A percentile compares a stretch with the other conserved stretches of the same genome.
These are phyloP conservation scores for Xylaria bambusicola DNA, from an alignment of 495 filamentous ascomycete genomes.

Conservation along the genomic window DNA sequence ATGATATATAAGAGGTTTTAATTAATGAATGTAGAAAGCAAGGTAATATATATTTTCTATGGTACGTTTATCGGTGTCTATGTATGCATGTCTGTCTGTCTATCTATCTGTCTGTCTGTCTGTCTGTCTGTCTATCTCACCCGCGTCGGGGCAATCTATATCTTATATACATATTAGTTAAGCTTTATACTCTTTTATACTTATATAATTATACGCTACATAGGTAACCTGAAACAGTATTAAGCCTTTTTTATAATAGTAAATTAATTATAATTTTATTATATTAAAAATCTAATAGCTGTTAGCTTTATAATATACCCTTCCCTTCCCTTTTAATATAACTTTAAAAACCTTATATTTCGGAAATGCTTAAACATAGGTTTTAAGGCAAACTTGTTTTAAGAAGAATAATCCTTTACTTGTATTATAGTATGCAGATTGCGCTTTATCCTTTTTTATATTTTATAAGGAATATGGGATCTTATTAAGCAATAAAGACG, in stretches of 20 bases:
- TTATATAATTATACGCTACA: neutral
- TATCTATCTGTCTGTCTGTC: too few relatives aligned
- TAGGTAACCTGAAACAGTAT: neutral
- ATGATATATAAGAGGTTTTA: too few relatives aligned
- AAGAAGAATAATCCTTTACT: neutral
- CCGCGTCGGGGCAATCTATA: too few relatives aligned
- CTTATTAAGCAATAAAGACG: slow-evolving; percentile 1
- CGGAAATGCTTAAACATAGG: neutral
- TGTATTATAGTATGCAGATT: neutral
- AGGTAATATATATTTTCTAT: too few relatives aligned
- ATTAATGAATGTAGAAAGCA: too few relatives aligned
- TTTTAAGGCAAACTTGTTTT: neutral
- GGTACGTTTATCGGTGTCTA: too few relatives aligned
- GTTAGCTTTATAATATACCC: neutral
- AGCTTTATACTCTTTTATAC: too few relatives aligned
- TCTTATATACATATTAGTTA: too few relatives aligned
- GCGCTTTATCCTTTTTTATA: neutral
- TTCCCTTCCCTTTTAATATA: neutral
- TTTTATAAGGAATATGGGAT: neutral
- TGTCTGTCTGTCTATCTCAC: too few relatives aligned
- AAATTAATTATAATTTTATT: neutral
- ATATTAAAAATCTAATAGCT: neutral
- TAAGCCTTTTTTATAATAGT: slow-evolving; percentile 1
- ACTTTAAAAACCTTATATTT: neutral
- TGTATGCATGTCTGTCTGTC: too few relatives aligned